These are phyloP conservation scores for Mycena vitilis DNA, from an alignment of 768 basidiomycete species.

Conservation along the genomic window DNA sequence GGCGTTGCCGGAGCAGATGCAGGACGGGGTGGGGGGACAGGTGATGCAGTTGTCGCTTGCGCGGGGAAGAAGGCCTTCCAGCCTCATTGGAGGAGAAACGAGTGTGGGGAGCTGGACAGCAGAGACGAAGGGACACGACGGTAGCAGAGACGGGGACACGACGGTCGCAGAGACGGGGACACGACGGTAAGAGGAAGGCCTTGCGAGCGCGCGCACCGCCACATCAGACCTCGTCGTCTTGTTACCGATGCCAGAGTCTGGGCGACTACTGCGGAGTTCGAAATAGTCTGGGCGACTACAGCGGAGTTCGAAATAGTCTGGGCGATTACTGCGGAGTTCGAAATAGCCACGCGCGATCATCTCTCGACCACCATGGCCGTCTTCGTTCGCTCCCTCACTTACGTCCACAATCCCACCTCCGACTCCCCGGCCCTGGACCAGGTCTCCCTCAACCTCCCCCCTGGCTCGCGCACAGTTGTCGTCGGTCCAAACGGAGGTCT, in stretches of 20 bases:
- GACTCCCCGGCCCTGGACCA: constrained; percentile 67
- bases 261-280: too few species aligned
- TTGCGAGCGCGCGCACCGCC: too few species aligned
- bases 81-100: constrained; percentile 38
- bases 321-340: too few species aligned
- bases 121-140: not conserved
- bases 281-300: too few species aligned
- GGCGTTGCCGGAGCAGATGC: constrained; percentile 67
- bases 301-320: too few species aligned
- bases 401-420: constrained; percentile 56
- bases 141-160: too few species aligned
- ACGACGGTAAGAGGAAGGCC: not conserved
- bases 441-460: constrained; percentile 73
- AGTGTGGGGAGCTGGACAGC: constrained; percentile 40
- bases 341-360: too few species aligned
- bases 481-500: constrained; percentile 95
- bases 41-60: constrained; percentile 19
- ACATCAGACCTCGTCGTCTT: too few species aligned
- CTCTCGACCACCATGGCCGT: constrained; percentile 47
- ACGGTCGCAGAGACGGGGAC: not conserved
- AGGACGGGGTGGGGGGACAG: constrained; percentile 53
- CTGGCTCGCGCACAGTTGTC: constrained; percentile 85
- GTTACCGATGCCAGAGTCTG: too few species aligned
- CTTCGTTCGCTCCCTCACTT: constrained; percentile 66
- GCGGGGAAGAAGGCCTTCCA: constrained; percentile 37